Evolutionary conservation across 2,329 filamentous ascomycete species (phyloP).

Genomic region (Phialemoniopsis sp.): DNA sequence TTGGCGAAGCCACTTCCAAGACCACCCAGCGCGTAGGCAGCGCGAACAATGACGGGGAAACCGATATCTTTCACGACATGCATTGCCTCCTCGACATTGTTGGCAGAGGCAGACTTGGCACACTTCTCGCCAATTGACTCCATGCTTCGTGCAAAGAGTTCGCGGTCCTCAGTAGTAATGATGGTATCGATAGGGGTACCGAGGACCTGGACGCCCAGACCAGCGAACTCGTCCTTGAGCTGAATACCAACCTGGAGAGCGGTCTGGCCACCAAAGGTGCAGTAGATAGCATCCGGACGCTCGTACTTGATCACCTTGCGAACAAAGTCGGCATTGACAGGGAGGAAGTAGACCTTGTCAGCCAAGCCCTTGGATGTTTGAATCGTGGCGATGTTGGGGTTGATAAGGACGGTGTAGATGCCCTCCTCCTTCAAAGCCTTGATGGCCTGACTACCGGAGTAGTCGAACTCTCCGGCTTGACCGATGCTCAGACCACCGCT

Average conservation of each 20-base stretch:
- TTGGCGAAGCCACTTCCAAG: conserved; percentile 94
- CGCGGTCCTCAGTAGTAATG: conserved; percentile 96
- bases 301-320: conserved; percentile 96
- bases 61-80: conserved; percentile 85
- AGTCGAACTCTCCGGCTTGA: conserved; percentile 97
- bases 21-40: conserved; percentile 92
- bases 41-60: conserved; percentile 94
- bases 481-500: conserved; percentile 95
- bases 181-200: conserved; percentile 97
- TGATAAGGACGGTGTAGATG: conserved; percentile 97
- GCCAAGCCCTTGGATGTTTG: conserved; percentile 97
- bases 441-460: conserved; percentile 97
- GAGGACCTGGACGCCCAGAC: conserved; percentile 86
- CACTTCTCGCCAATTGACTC: conserved; percentile 97
- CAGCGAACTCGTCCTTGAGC: conserved; percentile 94
- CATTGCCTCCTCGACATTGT: conserved; percentile 82
- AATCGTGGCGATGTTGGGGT: conserved; percentile 98
- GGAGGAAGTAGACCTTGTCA: conserved; percentile 98
- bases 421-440: conserved; percentile 97
- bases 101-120: conserved; percentile 93
- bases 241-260: conserved; percentile 95
- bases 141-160: conserved; percentile 97
- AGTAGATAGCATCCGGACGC: conserved; percentile 92
- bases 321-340: conserved; percentile 94
- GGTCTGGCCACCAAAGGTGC: conserved; percentile 96